Conservation (phyloP, 2,329 filamentous ascomycete species). For the Dactylellina parvicollis region DNA sequence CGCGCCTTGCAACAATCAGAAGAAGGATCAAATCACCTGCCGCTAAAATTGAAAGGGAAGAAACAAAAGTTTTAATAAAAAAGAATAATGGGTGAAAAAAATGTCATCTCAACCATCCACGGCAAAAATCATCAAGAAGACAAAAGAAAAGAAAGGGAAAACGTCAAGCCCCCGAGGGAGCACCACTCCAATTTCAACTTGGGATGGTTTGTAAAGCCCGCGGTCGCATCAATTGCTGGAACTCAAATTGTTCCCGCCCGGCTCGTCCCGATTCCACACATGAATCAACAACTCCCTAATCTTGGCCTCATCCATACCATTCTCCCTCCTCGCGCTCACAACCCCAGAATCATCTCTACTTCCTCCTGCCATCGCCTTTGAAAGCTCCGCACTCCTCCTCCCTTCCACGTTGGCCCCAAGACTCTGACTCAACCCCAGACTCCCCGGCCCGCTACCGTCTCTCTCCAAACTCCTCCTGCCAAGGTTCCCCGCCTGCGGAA, state of each 20-base stretch:
- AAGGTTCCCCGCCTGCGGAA: conserved; percentile 18
- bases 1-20: conserved; percentile 2
- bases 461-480: conserved; percentile 40
- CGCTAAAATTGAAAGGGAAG: conserved; percentile 21
- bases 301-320: conserved; percentile 52
- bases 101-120: conserved; percentile 2
- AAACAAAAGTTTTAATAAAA: conserved; percentile 20
- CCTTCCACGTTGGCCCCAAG: conserved; percentile 46
- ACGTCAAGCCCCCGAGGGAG: background rate
- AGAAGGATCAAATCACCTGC: conserved; percentile 4
- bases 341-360: conserved; percentile 52
- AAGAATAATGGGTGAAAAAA: conserved; percentile 18
- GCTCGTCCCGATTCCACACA: conserved; percentile 54
- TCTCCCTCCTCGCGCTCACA: conserved; percentile 16
- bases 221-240: conserved; percentile 46
- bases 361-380: conserved; percentile 41
- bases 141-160: conserved; percentile 17
- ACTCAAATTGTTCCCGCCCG: conserved; percentile 45
- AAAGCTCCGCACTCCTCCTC: conserved; percentile 1
- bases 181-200: no score
- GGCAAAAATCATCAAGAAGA: background rate
- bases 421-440: conserved; percentile 49
- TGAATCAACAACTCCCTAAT: conserved; percentile 47
- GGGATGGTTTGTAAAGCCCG: background rate
- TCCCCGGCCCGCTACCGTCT: conserved; percentile 43